Evolutionary conservation across 805 yeast genomes (phyloP), one percentile per base, ranked within the genome.

Genomic region (Nadsonia fulvescens): DNA sequence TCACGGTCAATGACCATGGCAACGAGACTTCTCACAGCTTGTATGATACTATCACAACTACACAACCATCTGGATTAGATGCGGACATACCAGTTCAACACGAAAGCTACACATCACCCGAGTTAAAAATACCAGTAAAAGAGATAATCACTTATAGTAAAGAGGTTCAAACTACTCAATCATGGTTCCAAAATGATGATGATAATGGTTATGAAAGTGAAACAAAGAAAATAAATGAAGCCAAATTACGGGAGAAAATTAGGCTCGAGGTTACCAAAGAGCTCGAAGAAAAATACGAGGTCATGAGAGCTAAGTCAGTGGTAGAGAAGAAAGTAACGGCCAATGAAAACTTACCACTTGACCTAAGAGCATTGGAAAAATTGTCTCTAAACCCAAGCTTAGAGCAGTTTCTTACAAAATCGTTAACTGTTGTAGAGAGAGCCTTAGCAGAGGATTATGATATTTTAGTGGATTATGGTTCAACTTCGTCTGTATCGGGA

Each of bases 371-470:
- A 12, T 10, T 13, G 9, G 14, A 24, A 18, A n/a, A 18, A 8
- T 14, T n/a, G n/a, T n/a, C n/a, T n/a, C n/a, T n/a, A n/a, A n/a
- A n/a, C n/a, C n/a, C n/a, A n/a, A n/a, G n/a, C n/a, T n/a, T n/a
- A n/a, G n/a, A n/a, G n/a, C 18, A 28, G 10, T 49, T 49, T 25
- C 28, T 49, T 6, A 38, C 37, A 9, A 37, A 39, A 18, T 39
- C 50, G 3, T 34, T 49, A 19, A 46, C 46, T 20, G 43, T 54
- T 5, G 33, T 53, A 5, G 46, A 33, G 24, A 45, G 48, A 12
- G 47, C 44, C 9, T 20, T 42, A 4, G 44, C 23, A 3, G 20
- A 29, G 9, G 13, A 15, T 4, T 44, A 42, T 21, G 49, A 52
- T 25, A 31, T 48, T 8, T 29, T 44, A 8, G 27, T 30, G 15